phyloP scores from a whole-genome alignment of 1,284 basidiomycete species.

The Cystobasidium pallidum region DNA sequence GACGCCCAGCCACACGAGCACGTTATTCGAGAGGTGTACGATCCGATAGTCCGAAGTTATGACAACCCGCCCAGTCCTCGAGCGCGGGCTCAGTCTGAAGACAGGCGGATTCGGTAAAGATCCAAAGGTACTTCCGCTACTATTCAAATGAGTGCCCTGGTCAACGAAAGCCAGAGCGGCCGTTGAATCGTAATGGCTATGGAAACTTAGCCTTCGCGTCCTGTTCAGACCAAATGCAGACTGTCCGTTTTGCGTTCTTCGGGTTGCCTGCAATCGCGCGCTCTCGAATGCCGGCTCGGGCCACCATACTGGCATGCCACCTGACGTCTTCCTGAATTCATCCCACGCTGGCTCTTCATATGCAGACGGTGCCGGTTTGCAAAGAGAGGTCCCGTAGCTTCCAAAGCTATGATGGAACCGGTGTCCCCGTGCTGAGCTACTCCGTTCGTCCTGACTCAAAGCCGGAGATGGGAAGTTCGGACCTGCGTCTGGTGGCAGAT shows the following conservation, averaged over 20 bases:
- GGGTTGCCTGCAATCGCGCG: not conserved
- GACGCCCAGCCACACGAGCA: constrained; percentile 4
- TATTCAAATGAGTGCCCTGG: not conserved
- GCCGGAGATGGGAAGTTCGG: not conserved
- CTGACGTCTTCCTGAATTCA: not conserved
- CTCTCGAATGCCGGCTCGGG: not conserved
- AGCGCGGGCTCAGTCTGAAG: not conserved
- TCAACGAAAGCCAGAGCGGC: not conserved
- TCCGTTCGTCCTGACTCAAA: not conserved
- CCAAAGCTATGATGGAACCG: not conserved
- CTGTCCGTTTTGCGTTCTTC: not conserved
- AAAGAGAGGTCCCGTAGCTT: not conserved
- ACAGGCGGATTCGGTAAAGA: not conserved
- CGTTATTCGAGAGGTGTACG: constrained; percentile 8
- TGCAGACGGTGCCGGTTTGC: not conserved
- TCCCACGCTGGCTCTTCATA: not conserved
- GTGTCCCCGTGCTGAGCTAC: not conserved
- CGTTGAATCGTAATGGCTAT: no score
- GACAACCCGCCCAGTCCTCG: constrained; percentile 15
- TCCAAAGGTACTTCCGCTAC: not conserved
- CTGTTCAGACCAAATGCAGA: no score
- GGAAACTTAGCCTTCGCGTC: not conserved
- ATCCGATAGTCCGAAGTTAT: constrained; percentile 16
- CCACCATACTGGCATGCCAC: not conserved
- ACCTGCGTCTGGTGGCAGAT: not conserved